Evolutionary conservation across 805 yeast species (phyloP).

Genomic region (Wickerhamomyces subpelliculosus): DNA sequence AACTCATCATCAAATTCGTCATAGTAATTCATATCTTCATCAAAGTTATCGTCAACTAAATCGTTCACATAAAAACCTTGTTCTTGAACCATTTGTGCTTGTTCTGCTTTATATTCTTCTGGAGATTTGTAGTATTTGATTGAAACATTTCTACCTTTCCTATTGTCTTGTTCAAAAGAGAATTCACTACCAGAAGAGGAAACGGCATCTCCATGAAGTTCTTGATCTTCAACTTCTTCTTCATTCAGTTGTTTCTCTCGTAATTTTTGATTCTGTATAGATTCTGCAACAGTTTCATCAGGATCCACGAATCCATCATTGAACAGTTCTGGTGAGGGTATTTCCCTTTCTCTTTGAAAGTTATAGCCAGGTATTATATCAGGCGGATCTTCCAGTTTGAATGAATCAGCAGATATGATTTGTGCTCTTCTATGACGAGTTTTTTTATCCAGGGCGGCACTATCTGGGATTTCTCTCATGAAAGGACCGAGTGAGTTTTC

Average conservation of each 20-base stretch:
- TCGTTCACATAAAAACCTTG: slow-evolving; percentile 32
- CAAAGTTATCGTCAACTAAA: slow-evolving; percentile 33
- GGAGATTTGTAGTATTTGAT: slow-evolving; percentile 42
- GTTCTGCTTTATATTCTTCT: slow-evolving; percentile 11
- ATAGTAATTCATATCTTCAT: slow-evolving; percentile 33
- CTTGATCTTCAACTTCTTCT: slow-evolving; percentile 5
- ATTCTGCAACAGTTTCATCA: neutral
- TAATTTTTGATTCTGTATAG: neutral
- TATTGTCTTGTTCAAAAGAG: slow-evolving; percentile 41
- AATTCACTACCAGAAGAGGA: slow-evolving; percentile 32
- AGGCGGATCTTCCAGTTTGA: slow-evolving; percentile 3
- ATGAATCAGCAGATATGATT: slow-evolving; percentile 14
- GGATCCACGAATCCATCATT: slow-evolving; percentile 2
- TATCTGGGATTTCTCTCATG: neutral
- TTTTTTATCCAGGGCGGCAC: slow-evolving; percentile 8
- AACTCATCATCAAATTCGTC: slow-evolving; percentile 27
- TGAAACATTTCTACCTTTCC: slow-evolving; percentile 46
- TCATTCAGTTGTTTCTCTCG: neutral
- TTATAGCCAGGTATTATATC: slow-evolving; percentile 1
- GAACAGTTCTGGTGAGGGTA: neutral
- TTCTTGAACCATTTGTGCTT: slow-evolving; percentile 16
- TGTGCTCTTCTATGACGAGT: slow-evolving; percentile 19
- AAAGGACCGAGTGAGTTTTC: neutral
- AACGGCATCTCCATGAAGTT: too few relatives aligned
- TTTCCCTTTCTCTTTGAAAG: neutral